Conservation (phyloP, 225 moss, liverwort and hornwort genomes). For the Neckera pumila region DNA sequence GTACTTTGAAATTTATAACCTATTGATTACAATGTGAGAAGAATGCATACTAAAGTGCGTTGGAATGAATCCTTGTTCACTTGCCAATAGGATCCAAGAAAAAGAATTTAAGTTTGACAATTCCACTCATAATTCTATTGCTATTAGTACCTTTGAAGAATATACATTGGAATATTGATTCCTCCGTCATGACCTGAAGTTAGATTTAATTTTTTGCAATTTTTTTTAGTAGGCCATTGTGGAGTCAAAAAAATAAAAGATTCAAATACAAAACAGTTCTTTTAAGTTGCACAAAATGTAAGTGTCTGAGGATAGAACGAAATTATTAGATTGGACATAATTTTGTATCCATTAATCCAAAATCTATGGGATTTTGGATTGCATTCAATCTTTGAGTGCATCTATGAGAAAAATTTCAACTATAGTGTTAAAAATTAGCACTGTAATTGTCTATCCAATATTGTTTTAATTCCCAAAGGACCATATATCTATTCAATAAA, state of each 20-base stretch:
- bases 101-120: not conserved
- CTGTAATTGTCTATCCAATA: not conserved
- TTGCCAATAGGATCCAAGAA: not conserved
- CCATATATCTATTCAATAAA: not conserved
- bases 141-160: not conserved
- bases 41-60: not conserved
- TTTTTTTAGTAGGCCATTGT: not conserved
- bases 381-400: not conserved
- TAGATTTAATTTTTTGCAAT: not conserved
- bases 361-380: not conserved
- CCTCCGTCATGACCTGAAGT: fast-evolving
- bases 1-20: not conserved
- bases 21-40: not conserved
- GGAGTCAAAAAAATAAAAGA: not conserved
- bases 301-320: not conserved
- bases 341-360: not conserved
- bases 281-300: not conserved
- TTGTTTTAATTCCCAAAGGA: not conserved
- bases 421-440: not conserved
- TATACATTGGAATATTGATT: not conserved
- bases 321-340: not conserved
- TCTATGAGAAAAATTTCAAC: not conserved
- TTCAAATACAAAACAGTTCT: not conserved
- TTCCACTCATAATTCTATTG: not conserved
- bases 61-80: not conserved